phyloP scores from a whole-genome alignment of 2,329 filamentous ascomycete species.

The Trichoderma semiorbis region DNA sequence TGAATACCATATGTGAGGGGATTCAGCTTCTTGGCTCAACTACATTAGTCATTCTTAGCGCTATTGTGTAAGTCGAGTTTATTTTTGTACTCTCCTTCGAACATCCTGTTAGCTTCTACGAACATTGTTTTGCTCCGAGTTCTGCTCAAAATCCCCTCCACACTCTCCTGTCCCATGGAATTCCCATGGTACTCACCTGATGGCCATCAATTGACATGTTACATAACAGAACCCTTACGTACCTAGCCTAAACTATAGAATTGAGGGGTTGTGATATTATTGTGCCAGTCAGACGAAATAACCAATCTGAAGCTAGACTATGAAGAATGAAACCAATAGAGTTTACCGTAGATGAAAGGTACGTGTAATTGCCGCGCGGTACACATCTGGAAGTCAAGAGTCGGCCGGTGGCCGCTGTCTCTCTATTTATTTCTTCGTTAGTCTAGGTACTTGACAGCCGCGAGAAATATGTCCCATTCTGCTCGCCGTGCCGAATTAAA shows the following conservation, averaged over 20 bases:
- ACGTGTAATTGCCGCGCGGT: neutral
- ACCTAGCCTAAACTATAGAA: neutral
- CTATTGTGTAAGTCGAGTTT: neutral
- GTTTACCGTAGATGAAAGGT: neutral
- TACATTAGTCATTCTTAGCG: neutral
- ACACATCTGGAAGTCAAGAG: neutral
- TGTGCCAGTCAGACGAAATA: neutral
- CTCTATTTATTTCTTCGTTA: neutral
- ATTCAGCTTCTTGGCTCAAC: neutral
- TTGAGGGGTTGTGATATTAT: neutral
- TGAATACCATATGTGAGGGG: neutral
- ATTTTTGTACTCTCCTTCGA: neutral
- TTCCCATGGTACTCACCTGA: neutral
- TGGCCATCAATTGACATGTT: neutral
- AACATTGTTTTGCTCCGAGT: neutral
- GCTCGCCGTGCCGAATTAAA: neutral
- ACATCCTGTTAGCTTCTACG: neutral
- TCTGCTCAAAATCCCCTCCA: neutral
- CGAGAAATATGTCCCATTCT: neutral
- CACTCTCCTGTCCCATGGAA: neutral
- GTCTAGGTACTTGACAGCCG: neutral
- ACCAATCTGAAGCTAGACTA: neutral
- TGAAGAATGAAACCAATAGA: neutral
- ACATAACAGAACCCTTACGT: neutral
- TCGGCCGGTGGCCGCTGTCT: neutral